Evolutionary conservation across 768 basidiomycete species (phyloP).

Genomic region (Candolleomyces efflorescens): DNA sequence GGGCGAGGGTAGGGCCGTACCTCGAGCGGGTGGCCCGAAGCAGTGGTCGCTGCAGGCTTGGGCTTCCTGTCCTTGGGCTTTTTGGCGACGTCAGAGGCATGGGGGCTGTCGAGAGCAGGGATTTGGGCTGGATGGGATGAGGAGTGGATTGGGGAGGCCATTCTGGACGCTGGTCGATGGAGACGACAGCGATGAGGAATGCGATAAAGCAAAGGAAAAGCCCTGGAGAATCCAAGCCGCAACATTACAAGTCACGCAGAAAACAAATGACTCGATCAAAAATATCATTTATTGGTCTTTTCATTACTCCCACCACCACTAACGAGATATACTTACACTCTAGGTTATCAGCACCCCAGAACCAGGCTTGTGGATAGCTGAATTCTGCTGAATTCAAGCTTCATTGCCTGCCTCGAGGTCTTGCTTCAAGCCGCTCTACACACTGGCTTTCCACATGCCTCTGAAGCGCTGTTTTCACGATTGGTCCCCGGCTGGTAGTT

Average conservation of each 20-base stretch:
- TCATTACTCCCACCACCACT: not conserved
- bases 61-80: conserved; percentile 41
- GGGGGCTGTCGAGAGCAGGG: conserved; percentile 42
- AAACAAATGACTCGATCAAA: conserved; percentile 8
- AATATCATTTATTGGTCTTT: not conserved
- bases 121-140: conserved; percentile 49
- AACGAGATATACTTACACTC: no score
- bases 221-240: conserved; percentile 8
- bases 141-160: conserved; percentile 54
- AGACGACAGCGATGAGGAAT: conserved; percentile 5
- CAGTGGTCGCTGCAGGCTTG: conserved; percentile 26
- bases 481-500: no score
- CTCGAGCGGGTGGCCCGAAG: conserved; percentile 58
- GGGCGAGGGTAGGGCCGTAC: conserved; percentile 29
- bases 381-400: no score
- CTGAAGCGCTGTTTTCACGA: no score
- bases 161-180: conserved; percentile 29
- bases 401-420: no score
- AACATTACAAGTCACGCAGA: conserved; percentile 9
- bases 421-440: no score
- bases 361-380: no score
- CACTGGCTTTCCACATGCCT: no score
- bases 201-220: not conserved
- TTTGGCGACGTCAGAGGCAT: conserved; percentile 24
- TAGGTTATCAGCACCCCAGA: no score